phyloP scores from a whole-genome alignment of 768 basidiomycete species.

The Kwoniella pini region DNA sequence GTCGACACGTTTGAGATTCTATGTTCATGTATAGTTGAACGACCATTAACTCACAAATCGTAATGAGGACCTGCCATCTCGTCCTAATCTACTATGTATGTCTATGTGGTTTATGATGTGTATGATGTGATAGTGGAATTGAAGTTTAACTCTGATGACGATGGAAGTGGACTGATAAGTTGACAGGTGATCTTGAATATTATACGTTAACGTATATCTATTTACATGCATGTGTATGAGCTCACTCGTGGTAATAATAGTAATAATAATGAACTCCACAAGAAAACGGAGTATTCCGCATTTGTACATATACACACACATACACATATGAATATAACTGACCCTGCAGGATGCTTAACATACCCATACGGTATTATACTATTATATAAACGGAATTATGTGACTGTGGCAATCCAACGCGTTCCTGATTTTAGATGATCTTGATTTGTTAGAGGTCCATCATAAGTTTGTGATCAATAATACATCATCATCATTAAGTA shows the following conservation, averaged over 20 bases:
- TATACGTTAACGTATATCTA: background rate
- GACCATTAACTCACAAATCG: conserved; percentile 79
- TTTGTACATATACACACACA: background rate
- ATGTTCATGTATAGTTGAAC: background rate
- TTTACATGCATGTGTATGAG: background rate
- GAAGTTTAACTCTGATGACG: conserved; percentile 1
- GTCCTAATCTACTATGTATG: background rate
- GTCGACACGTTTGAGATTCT: conserved; percentile 4
- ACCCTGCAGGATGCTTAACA: too few species aligned
- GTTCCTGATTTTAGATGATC: too few species aligned
- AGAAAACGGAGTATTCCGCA: background rate
- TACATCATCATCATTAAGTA: too few species aligned
- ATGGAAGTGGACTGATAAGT: background rate
- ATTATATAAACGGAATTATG: too few species aligned
- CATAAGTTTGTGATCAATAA: too few species aligned
- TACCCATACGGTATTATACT: too few species aligned
- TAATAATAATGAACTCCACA: background rate
- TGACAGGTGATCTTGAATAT: background rate
- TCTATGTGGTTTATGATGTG: conserved; percentile 4
- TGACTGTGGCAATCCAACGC: too few species aligned
- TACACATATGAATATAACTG: too few species aligned
- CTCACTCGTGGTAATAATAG: background rate
- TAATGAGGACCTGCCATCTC: conserved; percentile 69
- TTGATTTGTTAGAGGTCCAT: too few species aligned
- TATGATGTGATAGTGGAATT: background rate